Evolutionary conservation across 1,139 yeast species (phyloP), one percentile per base, ranked within the genome.

Genomic region (Martiniozyma asiatica): DNA sequence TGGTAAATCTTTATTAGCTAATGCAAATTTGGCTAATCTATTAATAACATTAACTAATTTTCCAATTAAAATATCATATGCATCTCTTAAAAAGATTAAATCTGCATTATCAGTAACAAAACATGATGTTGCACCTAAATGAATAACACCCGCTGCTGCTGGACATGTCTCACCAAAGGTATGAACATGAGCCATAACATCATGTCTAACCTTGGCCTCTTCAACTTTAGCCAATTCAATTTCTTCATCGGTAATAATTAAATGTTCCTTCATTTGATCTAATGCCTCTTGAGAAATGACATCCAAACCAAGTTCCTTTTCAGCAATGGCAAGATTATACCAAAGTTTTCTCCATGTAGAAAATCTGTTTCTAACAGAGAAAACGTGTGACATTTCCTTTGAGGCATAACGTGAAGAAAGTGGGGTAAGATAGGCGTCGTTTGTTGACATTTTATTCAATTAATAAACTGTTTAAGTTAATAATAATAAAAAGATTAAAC

Each of bases 151-250:
- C 25, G 98, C 89, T 21, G 99, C 99, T 8, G 77, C 78, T 13
- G 99, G 99, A 49, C 94, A 81, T 20, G 81, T 73, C 45, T 77
- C 68, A 43, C 98, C 98, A 55, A 80, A 89, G 33, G 79, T 82
- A 53, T 92, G 98, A 38, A 89, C 97, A 49, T 89, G 98, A 35
- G 98, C 95, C 99, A 89, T 89, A 46, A 89, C 99, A 57, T 89
- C 99, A 59, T 89, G 99, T 64, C 99, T 80, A 34, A 89, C 97
- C 55, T 80, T 85, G 35, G 97, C 95, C 59, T 89, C 99, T 62
- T 89, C 97, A 50, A 72, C 73, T 33, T 89, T 65, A 26, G 98
- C 97, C 37, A 66, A 81, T 34, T 65, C 82, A 43, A 92, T 84
- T 51, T 92, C 97, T 44, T 82, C 89, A 55, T 89, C 97, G 14